Evolutionary conservation across 495 filamentous ascomycete species (phyloP).

Genomic region (Penicillium cosmopolitanum): DNA sequence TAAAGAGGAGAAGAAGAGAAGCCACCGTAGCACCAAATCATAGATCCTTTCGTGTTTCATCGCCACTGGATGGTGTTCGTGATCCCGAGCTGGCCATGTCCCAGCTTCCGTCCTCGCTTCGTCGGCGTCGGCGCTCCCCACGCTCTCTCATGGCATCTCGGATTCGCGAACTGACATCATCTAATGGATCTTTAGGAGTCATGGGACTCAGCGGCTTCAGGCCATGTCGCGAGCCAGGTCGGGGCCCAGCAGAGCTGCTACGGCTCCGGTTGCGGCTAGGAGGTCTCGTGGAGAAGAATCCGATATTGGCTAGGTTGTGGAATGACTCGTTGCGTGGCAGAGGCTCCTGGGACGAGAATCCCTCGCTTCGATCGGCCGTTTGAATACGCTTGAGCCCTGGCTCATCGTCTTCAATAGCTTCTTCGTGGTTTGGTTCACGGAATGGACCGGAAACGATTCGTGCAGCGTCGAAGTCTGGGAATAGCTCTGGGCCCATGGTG

Average conservation of each 20-base stretch:
- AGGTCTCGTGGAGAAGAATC: constrained; percentile 86
- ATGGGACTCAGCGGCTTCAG: constrained; percentile 75
- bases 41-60: constrained; percentile 48
- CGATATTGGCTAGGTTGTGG: constrained; percentile 80
- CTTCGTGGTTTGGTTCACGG: constrained; percentile 38
- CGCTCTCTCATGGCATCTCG: constrained; percentile 87
- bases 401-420: constrained; percentile 21
- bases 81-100: constrained; percentile 50
- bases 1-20: neutral
- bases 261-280: constrained; percentile 68
- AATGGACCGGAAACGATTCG: constrained; percentile 74
- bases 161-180: constrained; percentile 84
- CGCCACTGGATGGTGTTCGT: constrained; percentile 45
- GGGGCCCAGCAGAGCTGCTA: constrained; percentile 63
- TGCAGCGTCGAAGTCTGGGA: constrained; percentile 88
- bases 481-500: constrained; percentile 92
- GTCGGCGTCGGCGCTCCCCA: constrained; percentile 70
- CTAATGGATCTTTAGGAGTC: constrained; percentile 69
- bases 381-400: constrained; percentile 30
- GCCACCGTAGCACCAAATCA: constrained; percentile 22
- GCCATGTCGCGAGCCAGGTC: constrained; percentile 63
- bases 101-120: constrained; percentile 59
- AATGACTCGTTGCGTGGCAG: constrained; percentile 92
- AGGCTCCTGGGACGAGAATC: constrained; percentile 44
- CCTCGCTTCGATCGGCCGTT: constrained; percentile 28